Percentiles rank a stretch among this genome's conserved stretches.
Conservation (phyloP, 345 rosid species). For the Camelina sativa region DNA sequence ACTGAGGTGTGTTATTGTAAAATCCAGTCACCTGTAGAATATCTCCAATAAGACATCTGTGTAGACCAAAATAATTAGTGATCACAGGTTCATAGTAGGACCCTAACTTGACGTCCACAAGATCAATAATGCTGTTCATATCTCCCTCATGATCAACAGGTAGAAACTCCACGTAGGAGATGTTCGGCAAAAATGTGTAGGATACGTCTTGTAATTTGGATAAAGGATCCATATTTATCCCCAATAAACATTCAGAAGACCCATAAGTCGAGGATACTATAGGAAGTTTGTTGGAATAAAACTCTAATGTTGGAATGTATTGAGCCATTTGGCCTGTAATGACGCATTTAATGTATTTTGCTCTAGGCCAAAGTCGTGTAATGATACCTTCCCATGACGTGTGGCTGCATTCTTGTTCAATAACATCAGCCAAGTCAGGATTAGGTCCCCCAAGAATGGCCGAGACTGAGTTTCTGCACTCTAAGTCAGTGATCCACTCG, state of each 20-base stretch:
- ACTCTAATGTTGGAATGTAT: constrained; percentile 59
- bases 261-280: constrained; percentile 58
- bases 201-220: constrained; percentile 62
- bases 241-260: constrained; percentile 64
- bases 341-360: constrained; percentile 57
- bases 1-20: constrained; percentile 63
- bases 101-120: constrained; percentile 63
- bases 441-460: constrained; percentile 46
- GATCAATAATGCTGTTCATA: constrained; percentile 47
- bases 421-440: constrained; percentile 48
- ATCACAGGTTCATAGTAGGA: constrained; percentile 64
- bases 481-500: constrained; percentile 61
- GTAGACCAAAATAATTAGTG: constrained; percentile 64
- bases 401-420: constrained; percentile 46
- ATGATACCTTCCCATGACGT: constrained; percentile 73
- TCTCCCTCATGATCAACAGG: constrained; percentile 39
- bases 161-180: constrained; percentile 73
- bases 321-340: constrained; percentile 70
- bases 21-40: constrained; percentile 63
- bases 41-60: constrained; percentile 67
- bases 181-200: constrained; percentile 62
- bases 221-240: constrained; percentile 64
- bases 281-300: constrained; percentile 65
- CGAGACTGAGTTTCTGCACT: constrained; percentile 47
- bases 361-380: constrained; percentile 60